These are phyloP conservation scores for Sherardia arvensis DNA, from an alignment of 257 asterid species.

Conservation along the genomic window DNA sequence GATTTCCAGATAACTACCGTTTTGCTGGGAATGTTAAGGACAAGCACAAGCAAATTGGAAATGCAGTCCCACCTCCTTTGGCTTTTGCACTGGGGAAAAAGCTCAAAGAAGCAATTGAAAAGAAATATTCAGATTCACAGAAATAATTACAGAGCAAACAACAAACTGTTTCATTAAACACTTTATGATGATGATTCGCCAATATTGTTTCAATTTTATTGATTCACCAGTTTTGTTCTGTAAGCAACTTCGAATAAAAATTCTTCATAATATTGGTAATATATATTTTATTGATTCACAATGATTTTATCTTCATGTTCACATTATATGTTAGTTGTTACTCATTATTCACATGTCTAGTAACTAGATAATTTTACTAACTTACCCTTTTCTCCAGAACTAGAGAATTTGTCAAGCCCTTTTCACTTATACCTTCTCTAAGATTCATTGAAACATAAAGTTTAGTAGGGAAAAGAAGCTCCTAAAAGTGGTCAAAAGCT, in stretches of 20 bases:
- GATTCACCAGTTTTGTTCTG: background rate
- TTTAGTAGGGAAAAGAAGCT: background rate
- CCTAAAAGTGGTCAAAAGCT: background rate
- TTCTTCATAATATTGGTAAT: background rate
- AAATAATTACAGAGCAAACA: background rate
- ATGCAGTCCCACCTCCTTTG: conserved; percentile 26
- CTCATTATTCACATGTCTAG: background rate
- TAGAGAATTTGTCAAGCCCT: background rate
- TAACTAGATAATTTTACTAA: background rate
- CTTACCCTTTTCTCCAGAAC: background rate
- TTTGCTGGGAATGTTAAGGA: conserved; percentile 15
- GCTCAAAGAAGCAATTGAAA: conserved; percentile 18
- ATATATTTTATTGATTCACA: too few relatives aligned
- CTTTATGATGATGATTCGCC: background rate
- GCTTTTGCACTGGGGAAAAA: conserved; percentile 20
- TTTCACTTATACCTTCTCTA: background rate
- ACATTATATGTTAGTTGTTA: background rate
- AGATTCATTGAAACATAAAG: background rate
- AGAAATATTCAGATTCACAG: background rate
- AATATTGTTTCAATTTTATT: background rate
- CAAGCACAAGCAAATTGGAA: conserved; percentile 19
- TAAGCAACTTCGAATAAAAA: background rate
- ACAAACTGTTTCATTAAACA: background rate
- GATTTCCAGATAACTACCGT: conserved; percentile 19
- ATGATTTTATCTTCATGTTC: background rate